A percentile compares a stretch with the other conserved stretches of the same genome.
phyloP scores from a whole-genome alignment of 306 rosid genomes.

The Sechiopsis laciniata region DNA sequence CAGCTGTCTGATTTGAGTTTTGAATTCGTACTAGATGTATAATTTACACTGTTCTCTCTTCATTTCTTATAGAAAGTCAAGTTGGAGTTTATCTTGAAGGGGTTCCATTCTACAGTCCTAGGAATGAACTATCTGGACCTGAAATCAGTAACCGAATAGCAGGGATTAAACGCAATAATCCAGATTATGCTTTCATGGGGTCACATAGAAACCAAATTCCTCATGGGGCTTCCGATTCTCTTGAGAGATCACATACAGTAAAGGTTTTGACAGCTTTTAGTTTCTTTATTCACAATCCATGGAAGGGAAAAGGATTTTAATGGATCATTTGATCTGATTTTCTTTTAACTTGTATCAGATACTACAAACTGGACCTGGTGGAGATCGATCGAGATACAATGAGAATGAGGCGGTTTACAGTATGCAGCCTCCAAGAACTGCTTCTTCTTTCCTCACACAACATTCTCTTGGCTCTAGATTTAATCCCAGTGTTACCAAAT shows the following conservation, averaged over 20 bases:
- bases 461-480: constrained; percentile 50
- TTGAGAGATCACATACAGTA: constrained; percentile 64
- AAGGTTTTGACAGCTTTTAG: constrained; percentile 45
- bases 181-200: constrained; percentile 68
- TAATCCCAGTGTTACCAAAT: constrained; percentile 43
- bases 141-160: constrained; percentile 57
- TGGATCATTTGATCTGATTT: constrained; percentile 20
- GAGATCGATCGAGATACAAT: constrained; percentile 57
- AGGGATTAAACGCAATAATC: constrained; percentile 79
- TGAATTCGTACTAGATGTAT: too few species aligned
- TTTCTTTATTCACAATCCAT: not conserved
- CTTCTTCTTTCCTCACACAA: constrained; percentile 55
- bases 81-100: constrained; percentile 77
- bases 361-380: constrained; percentile 55
- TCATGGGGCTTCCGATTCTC: constrained; percentile 57
- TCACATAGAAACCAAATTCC: constrained; percentile 62
- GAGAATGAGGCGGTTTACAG: constrained; percentile 60
- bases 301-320: not conserved
- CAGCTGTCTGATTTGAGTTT: not conserved
- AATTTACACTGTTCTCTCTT: constrained; percentile 28
- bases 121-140: constrained; percentile 66
- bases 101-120: constrained; percentile 75
- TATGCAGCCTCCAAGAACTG: constrained; percentile 49
- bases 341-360: constrained; percentile 38
- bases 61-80: constrained; percentile 52